Evolutionary conservation across 345 rosid species (phyloP).

Genomic region (Kernera saxatilis): DNA sequence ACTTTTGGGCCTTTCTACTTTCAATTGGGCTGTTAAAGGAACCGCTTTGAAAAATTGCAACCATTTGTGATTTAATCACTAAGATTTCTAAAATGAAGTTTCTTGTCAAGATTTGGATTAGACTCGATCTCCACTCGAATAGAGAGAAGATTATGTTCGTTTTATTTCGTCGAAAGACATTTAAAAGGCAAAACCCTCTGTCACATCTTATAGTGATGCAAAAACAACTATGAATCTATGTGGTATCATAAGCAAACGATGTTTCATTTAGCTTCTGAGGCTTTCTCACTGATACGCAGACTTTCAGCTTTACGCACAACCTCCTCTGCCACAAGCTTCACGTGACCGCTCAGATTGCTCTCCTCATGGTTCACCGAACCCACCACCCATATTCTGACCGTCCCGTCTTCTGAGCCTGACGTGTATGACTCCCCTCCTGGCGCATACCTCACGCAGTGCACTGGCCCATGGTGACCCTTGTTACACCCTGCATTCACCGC

Average conservation of each 20-base stretch:
- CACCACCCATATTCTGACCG: slow-evolving; percentile 53
- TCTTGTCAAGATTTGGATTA: not conserved
- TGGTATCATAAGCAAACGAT: not conserved
- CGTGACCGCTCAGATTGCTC: slow-evolving; percentile 31
- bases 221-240: not conserved
- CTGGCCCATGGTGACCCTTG: slow-evolving; percentile 99
- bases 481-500: slow-evolving; percentile 66
- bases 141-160: not conserved
- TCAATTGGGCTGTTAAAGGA: not conserved
- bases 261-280: slow-evolving; percentile 22
- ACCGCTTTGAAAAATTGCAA: not conserved
- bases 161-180: not conserved
- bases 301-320: slow-evolving; percentile 43
- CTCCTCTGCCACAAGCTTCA: slow-evolving; percentile 44
- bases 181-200: not conserved
- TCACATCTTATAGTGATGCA: not conserved
- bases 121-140: not conserved
- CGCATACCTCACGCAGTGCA: slow-evolving; percentile 84
- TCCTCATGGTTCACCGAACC: slow-evolving; percentile 38
- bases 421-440: slow-evolving; percentile 97
- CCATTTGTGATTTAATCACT: too few species aligned
- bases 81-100: not conserved
- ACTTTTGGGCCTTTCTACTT: not conserved
- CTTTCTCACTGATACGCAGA: slow-evolving; percentile 35
- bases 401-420: slow-evolving; percentile 98